Base-by-base conservation (phyloP, 2,329 filamentous ascomycete genomes). In the Aspergillus sp. region DNA sequence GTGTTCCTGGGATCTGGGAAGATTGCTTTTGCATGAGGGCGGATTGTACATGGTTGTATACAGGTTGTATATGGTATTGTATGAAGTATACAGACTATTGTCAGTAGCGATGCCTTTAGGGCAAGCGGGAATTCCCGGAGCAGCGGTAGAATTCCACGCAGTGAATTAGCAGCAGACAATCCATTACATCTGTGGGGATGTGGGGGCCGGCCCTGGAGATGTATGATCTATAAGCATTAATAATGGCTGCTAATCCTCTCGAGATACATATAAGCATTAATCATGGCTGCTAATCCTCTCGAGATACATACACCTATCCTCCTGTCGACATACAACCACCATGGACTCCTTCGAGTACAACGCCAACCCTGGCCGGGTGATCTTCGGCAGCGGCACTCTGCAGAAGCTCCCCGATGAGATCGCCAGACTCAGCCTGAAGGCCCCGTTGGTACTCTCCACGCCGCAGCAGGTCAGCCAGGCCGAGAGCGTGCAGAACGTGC, bases 281-380 rank as follows among this genome's bases (percentile, higher is more conserved):
- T n/a, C n/a, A n/a, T n/a, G n/a, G n/a, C n/a, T n/a, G n/a, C n/a
- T n/a, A n/a, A n/a, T n/a, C n/a, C n/a, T n/a, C n/a, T 8, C n/a
- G 8, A 26, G 1, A 15, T 11, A 35, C 19, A 16, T 34, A 13
- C 5, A 7, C 15, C 10, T n/a, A n/a, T n/a, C 10, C 27, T 24
- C 14, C 2, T 12, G 10, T 37, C 22, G 15, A 5, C 24, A 17
- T 24, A 20, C 26, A n/a, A 16, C 22, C 39, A 52, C 32, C 24
- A 71, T 74, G 69, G 63, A 70, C n/a, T 46, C 60, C 8, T 75
- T 76, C 49, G 69, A 69, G 45, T 76, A 75, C 54, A 71, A 65
- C 36, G 50, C 65, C 27, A 71, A 69, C 43, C 67, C 72, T 6
- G 61, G 59, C 40, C 64, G 71, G 5, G 68, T 78, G 35, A 55